Conservation (phyloP, 345 rosid genomes). For the Mallotus nudiflorus region DNA sequence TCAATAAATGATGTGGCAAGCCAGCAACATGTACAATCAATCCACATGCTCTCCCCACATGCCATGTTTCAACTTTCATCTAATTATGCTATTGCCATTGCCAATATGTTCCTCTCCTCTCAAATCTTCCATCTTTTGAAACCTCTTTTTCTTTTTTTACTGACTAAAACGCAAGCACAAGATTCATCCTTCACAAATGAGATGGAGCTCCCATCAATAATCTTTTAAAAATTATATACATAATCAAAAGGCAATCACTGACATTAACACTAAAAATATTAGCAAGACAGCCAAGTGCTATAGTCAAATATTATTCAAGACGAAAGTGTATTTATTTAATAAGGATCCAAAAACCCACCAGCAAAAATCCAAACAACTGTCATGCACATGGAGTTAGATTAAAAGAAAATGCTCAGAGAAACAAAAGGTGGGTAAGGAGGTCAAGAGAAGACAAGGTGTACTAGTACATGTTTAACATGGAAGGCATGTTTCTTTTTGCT, state of each 20-base stretch:
- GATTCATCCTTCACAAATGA: background rate
- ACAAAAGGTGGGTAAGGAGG: conserved; percentile 4
- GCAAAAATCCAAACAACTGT: background rate
- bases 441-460: conserved; percentile 8
- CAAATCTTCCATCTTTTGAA: background rate
- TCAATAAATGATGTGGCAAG: background rate
- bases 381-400: background rate
- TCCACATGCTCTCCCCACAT: conserved; percentile 7
- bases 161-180: background rate
- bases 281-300: background rate
- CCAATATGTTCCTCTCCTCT: background rate
- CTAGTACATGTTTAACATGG: background rate
- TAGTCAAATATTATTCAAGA: conserved; percentile 5
- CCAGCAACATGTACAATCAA: background rate
- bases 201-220: background rate
- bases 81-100: background rate
- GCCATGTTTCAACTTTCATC: conserved; percentile 11
- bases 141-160: background rate
- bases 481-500: background rate
- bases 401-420: conserved; percentile 2
- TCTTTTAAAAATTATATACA: background rate
- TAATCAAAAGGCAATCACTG: background rate
- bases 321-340: background rate
- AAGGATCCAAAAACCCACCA: background rate
- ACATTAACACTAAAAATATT: background rate